Conservation (phyloP, 495 filamentous ascomycete genomes). For the Beverwykella pulmonaria region DNA sequence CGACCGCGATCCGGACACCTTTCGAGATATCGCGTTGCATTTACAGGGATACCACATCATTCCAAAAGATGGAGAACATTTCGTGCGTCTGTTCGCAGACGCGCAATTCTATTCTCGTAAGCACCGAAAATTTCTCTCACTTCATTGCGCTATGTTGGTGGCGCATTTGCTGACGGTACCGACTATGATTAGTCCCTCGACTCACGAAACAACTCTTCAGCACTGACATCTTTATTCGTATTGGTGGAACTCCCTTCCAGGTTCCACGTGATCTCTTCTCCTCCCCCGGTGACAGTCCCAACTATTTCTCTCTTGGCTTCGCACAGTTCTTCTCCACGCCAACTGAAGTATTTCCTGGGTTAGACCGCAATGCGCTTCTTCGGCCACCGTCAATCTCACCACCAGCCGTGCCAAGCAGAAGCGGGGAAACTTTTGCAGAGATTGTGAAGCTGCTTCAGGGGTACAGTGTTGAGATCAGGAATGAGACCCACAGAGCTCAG, state of each 20-base stretch:
- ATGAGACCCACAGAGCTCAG: slow-evolving; percentile 74
- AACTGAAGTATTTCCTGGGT: slow-evolving; percentile 80
- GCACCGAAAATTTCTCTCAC: slow-evolving; percentile 26
- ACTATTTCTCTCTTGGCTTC: slow-evolving; percentile 95
- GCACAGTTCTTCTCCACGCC: slow-evolving; percentile 83
- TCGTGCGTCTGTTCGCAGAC: slow-evolving; percentile 90
- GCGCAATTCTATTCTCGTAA: slow-evolving; percentile 90
- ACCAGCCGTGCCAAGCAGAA: slow-evolving; percentile 77
- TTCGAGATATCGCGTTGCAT: slow-evolving; percentile 86
- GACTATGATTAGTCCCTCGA: slow-evolving; percentile 67
- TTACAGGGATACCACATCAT: slow-evolving; percentile 90
- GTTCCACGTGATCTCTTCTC: slow-evolving; percentile 89
- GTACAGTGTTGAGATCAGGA: slow-evolving; percentile 79
- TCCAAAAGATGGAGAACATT: slow-evolving; percentile 81
- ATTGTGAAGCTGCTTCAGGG: slow-evolving; percentile 83
- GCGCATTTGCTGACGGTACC: slow-evolving; percentile 3
- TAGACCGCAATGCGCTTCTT: slow-evolving; percentile 77
- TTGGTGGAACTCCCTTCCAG: slow-evolving; percentile 83
- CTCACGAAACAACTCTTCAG: slow-evolving; percentile 93
- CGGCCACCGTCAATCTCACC: slow-evolving; percentile 86
- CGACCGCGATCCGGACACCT: slow-evolving; percentile 89
- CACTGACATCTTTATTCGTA: slow-evolving; percentile 86
- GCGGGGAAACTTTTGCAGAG: slow-evolving; percentile 77
- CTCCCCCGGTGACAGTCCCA: slow-evolving; percentile 81
- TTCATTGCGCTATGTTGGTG: background rate